Percentiles rank a stretch among this genome's conserved stretches.
phyloP scores from a whole-genome alignment of 305 asterid species.

The Fraxinus paxiana region DNA sequence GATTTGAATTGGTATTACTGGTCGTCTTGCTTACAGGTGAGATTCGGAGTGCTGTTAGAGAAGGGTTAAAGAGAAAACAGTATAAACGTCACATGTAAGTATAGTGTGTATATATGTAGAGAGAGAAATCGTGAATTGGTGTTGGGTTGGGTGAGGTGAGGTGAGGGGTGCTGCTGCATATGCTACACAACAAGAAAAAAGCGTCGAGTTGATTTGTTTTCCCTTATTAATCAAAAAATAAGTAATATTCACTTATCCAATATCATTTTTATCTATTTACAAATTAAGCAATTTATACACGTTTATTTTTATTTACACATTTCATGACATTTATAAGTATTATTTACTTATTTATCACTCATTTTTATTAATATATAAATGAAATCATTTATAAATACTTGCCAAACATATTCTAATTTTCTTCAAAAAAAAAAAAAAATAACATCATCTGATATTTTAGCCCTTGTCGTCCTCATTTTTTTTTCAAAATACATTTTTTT shows the following conservation, averaged over 20 bases:
- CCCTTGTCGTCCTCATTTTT: not conserved
- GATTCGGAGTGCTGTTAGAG: constrained; percentile 32
- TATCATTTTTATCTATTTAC: not conserved
- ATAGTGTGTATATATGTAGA: not conserved
- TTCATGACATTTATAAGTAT: not conserved
- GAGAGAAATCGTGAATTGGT: constrained; percentile 12
- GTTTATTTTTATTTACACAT: not conserved
- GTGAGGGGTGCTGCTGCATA: constrained; percentile 13
- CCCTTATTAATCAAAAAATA: not conserved
- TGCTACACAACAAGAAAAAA: not conserved
- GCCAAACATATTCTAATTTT: not conserved
- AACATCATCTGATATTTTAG: not conserved
- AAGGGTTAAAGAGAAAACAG: constrained; percentile 15
- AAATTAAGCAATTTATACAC: not conserved
- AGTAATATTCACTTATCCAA: not conserved
- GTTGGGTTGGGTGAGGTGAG: not conserved
- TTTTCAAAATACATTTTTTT: not conserved
- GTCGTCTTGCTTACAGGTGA: constrained; percentile 26
- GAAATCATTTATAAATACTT: not conserved
- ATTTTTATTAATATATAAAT: not conserved
- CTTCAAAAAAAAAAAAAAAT: not conserved
- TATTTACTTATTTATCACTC: not conserved
- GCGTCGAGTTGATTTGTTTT: not conserved
- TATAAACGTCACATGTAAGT: not conserved
- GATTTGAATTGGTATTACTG: constrained; percentile 9